Evolutionary conservation across 208 protist species (phyloP).

Genomic region (Trypanosoma platydactyli): DNA sequence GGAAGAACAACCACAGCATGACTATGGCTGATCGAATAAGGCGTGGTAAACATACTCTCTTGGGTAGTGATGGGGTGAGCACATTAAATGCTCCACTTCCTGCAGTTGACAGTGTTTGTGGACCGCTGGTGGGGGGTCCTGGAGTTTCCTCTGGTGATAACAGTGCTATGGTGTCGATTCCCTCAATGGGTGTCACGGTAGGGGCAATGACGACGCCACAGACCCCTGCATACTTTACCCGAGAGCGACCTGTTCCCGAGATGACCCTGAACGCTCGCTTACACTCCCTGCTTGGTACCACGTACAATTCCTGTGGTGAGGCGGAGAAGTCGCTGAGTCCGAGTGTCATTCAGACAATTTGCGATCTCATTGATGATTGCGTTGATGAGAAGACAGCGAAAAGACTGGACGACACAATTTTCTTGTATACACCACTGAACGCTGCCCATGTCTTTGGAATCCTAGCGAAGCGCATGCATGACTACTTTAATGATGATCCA

Average conservation of each 20-base stretch:
- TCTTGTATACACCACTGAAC: slow-evolving; percentile 62
- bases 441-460: slow-evolving; percentile 78
- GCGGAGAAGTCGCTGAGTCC: slow-evolving; percentile 59
- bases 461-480: slow-evolving; percentile 76
- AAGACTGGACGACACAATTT: slow-evolving; percentile 58
- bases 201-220: slow-evolving; percentile 19
- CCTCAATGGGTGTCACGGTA: slow-evolving; percentile 48
- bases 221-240: slow-evolving; percentile 37
- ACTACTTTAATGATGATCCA: slow-evolving; percentile 74
- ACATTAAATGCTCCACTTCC: neutral
- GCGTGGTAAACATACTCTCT: slow-evolving; percentile 15
- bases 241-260: slow-evolving; percentile 54
- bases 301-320: slow-evolving; percentile 78
- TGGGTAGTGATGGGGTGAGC: slow-evolving; percentile 5
- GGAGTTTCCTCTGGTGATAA: slow-evolving; percentile 9
- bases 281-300: slow-evolving; percentile 60
- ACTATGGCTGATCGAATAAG: slow-evolving; percentile 68
- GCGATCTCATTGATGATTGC: slow-evolving; percentile 66
- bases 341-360: slow-evolving; percentile 70
- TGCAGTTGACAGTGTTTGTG: neutral
- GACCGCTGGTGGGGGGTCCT: neutral
- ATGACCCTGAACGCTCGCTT: slow-evolving; percentile 69
- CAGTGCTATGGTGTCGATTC: slow-evolving; percentile 39
- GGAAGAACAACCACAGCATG: slow-evolving; percentile 75
- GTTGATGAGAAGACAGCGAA: slow-evolving; percentile 54